Evolutionary conservation across 2,329 filamentous ascomycete species (phyloP).

Genomic region (Fusarium neocosmosporiellum): DNA sequence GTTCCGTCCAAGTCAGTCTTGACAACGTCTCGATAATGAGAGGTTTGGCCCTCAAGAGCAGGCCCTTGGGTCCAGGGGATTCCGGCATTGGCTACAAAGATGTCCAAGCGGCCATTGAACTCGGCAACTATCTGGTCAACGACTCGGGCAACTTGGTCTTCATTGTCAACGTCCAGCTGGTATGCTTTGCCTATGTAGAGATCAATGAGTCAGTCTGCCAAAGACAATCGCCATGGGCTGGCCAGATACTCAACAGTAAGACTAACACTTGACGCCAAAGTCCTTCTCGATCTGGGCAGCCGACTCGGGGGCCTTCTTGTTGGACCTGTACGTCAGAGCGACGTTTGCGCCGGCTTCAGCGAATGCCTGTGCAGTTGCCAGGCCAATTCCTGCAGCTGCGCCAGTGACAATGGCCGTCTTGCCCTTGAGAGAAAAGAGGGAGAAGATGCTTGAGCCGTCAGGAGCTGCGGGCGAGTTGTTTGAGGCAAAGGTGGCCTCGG

Average conservation of each 20-base stretch:
- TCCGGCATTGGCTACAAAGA: neutral
- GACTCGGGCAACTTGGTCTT: neutral
- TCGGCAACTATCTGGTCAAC: neutral
- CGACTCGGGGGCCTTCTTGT: neutral
- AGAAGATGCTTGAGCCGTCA: neutral
- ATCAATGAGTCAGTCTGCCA: too few species aligned
- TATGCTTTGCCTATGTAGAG: neutral
- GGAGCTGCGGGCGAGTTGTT: neutral
- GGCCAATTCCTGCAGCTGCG: neutral
- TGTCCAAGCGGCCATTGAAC: neutral
- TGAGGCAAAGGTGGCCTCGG: neutral
- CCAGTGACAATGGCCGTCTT: neutral
- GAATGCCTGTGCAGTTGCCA: neutral
- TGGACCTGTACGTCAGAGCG: neutral
- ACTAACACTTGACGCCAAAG: neutral
- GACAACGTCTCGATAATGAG: neutral
- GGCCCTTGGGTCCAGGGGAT: neutral
- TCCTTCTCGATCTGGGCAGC: neutral
- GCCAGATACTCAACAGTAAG: neutral
- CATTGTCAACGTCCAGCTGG: neutral
- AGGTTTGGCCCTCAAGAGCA: neutral
- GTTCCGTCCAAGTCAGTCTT: neutral
- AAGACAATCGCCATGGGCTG: too few species aligned
- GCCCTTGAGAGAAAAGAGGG: neutral
- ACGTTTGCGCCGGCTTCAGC: neutral